These are phyloP conservation scores for Pseudognaphalium luteoalbum DNA, from an alignment of 129 eudicot genomes.

Conservation along the genomic window DNA sequence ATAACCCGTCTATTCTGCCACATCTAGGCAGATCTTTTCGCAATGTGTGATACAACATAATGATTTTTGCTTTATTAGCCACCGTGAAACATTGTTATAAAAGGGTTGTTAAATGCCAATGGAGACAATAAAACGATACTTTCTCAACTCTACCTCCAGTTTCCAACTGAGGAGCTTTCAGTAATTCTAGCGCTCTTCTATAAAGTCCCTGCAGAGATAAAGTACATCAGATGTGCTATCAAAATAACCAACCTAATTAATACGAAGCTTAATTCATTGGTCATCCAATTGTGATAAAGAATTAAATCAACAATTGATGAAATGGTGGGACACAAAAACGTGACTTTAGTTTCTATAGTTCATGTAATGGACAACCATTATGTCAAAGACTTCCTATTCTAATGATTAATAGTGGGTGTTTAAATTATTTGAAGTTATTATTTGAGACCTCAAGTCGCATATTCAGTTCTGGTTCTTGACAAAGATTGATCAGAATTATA, in stretches of 20 bases:
- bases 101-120: background rate
- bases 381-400: background rate
- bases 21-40: too few relatives aligned
- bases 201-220: slow-evolving; percentile 67
- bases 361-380: background rate
- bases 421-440: background rate
- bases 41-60: too few relatives aligned
- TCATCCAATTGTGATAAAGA: background rate
- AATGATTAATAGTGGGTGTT: background rate
- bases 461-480: background rate
- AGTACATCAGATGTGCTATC: background rate
- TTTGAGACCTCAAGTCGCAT: slow-evolving; percentile 1
- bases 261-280: background rate
- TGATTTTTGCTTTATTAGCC: background rate
- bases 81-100: background rate
- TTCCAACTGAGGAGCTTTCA: slow-evolving; percentile 81
- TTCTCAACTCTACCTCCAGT: slow-evolving; percentile 42
- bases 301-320: background rate
- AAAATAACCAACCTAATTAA: background rate
- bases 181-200: slow-evolving; percentile 81
- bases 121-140: background rate
- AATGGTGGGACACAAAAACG: background rate
- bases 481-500: background rate
- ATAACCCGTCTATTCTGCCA: background rate
- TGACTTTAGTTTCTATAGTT: background rate